Evolutionary conservation across 495 filamentous ascomycete genomes (phyloP), one percentile per base, ranked within the genome.

Genomic region (Penicillium parvum): DNA sequence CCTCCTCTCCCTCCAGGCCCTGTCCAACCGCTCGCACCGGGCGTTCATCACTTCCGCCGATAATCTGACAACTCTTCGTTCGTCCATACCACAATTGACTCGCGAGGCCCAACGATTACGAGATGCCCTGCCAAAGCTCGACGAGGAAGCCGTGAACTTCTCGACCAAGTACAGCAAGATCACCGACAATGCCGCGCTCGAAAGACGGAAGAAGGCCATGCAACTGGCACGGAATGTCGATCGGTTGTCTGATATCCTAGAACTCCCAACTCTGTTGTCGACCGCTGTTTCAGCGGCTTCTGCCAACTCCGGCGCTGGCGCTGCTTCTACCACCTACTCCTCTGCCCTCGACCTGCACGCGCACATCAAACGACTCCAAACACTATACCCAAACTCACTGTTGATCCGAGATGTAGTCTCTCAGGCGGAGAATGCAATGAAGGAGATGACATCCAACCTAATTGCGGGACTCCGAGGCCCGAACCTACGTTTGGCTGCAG

Each of bases 1-100:
- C n/a, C 76, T 87, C 8, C 78, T 92, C 22, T 94, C 89, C 8
- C 76, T 97, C 1, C 92, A 99, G 56, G 77, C 82, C 0, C 77
- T 97, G 37, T 91, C 89, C 20, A 90, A 92, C 47, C 86, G 88
- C 47, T 96, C 92, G n/a, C 84, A 97, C 59, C 85, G 86, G 53
- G 71, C 86, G 27, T 82, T 97, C 46, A 87, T 97, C 50, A 72
- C 78, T 25, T 92, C 91, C 10, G 78, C 89, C 15, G 74, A 80
- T 48, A 82, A 86, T 53, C 79, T 97, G 43, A 77, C 84, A 0
- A 81, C 81, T 5, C 75, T 99, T 4, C 71, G 75, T 23, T 68
- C 69, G 6, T 74, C 78, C 8, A 72, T 96, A 7, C 85, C 88
- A 1, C 56, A 73, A n/a, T 68, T 97, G 28, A 76, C 76, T 16